Conservation (phyloP, 2,329 filamentous ascomycete genomes). For the Myriosclerotinia curreyana region DNA sequence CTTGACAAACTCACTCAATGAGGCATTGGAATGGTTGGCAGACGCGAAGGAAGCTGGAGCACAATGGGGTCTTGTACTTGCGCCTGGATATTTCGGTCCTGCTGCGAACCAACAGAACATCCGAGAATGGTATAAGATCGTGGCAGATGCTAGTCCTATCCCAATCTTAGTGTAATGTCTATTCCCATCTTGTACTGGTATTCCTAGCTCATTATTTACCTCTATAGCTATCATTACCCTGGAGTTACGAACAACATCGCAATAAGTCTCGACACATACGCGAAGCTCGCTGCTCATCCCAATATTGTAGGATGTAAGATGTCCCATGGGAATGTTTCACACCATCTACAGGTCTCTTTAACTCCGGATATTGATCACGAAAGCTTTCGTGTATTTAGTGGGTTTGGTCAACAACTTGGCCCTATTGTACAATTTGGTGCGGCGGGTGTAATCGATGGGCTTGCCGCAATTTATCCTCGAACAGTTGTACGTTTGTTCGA, state of each 20-base stretch:
- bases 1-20: constrained; percentile 53
- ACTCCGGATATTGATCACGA: constrained; percentile 56
- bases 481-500: constrained; percentile 55
- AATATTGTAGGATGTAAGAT: constrained; percentile 68
- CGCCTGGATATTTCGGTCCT: constrained; percentile 53
- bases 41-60: constrained; percentile 55
- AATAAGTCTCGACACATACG: constrained; percentile 55
- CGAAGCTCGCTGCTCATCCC: constrained; percentile 53
- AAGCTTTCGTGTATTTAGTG: constrained; percentile 58
- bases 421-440: constrained; percentile 17
- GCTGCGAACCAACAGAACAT: constrained; percentile 51
- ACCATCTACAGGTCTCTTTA: constrained; percentile 57
- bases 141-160: constrained; percentile 58
- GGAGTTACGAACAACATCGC: constrained; percentile 62
- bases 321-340: constrained; percentile 61
- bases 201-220: background rate
- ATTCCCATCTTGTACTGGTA: background rate
- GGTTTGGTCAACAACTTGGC: constrained; percentile 12
- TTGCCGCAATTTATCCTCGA: constrained; percentile 61
- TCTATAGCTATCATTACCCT: constrained; percentile 50
- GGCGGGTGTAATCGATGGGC: constrained; percentile 57
- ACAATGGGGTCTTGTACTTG: constrained; percentile 60
- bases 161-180: constrained; percentile 56
- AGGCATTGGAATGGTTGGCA: constrained; percentile 49
- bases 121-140: constrained; percentile 55